A percentile compares a stretch with the other conserved stretches of the same genome.
Conservation (phyloP, 441 rosid species). For the Pelargonium myrrhifolium region DNA sequence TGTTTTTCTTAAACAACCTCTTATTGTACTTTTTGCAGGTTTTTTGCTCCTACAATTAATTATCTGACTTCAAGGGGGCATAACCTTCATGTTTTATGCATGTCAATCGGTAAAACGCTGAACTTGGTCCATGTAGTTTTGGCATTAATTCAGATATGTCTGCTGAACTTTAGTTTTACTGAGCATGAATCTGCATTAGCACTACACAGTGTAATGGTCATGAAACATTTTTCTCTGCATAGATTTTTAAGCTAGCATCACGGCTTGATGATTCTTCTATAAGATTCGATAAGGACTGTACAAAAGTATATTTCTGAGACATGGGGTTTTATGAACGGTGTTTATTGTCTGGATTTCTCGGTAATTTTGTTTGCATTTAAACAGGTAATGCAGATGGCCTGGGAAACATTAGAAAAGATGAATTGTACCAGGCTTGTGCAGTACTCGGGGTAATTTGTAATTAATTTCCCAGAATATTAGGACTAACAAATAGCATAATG, state of each 20-base stretch:
- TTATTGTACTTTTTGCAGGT: constrained; percentile 38
- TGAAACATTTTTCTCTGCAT: neutral
- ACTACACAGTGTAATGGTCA: neutral
- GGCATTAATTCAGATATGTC: neutral
- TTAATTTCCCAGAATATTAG: neutral
- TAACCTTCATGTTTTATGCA: constrained; percentile 59
- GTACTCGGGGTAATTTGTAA: constrained; percentile 48
- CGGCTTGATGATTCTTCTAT: neutral
- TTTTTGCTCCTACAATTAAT: constrained; percentile 78
- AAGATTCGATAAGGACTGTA: neutral
- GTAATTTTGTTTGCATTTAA: neutral
- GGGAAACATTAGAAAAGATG: constrained; percentile 58
- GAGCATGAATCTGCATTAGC: neutral
- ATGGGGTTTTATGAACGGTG: neutral
- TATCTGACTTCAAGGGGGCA: constrained; percentile 53
- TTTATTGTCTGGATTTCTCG: neutral
- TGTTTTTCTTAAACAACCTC: neutral
- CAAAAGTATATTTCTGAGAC: neutral
- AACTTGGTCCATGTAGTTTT: neutral
- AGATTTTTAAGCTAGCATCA: neutral
- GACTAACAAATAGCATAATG: neutral
- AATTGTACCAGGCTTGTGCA: constrained; percentile 62
- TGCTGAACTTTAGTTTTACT: neutral
- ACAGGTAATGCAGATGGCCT: constrained; percentile 73
- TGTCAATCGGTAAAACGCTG: constrained; percentile 55